Evolutionary conservation across 441 rosid species (phyloP).

Genomic region (Geranium incanum): DNA sequence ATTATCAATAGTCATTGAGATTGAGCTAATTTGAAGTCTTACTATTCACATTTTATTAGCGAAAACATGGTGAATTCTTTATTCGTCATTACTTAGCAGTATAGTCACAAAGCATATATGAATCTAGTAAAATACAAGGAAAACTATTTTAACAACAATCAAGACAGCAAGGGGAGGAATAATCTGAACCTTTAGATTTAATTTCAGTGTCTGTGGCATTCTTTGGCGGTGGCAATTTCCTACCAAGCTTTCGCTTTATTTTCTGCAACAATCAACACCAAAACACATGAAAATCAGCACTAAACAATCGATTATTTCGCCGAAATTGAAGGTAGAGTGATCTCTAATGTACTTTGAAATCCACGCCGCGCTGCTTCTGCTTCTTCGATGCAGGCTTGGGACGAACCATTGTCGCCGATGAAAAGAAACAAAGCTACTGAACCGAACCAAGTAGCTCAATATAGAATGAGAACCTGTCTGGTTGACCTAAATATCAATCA

Average conservation of each 20-base stretch:
- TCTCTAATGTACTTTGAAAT: conserved; percentile 13
- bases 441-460: neutral
- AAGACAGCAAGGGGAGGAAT: neutral
- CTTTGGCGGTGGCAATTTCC: conserved; percentile 84
- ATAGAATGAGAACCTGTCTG: neutral
- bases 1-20: neutral
- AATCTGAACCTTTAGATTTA: conserved; percentile 63
- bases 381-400: conserved; percentile 17
- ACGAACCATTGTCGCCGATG: conserved; percentile 18
- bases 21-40: neutral
- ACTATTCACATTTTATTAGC: neutral
- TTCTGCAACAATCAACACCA: conserved; percentile 38
- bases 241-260: conserved; percentile 84
- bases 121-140: neutral
- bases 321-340: neutral
- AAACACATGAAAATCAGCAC: neutral
- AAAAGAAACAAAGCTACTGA: neutral
- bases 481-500: neutral
- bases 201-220: conserved; percentile 83
- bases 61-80: neutral
- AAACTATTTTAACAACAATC: neutral
- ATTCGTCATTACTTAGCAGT: neutral
- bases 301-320: neutral
- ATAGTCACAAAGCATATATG: neutral
- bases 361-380: conserved; percentile 17